phyloP scores from a whole-genome alignment of 495 filamentous ascomycete species.

The Aspergillus heteromorphus region DNA sequence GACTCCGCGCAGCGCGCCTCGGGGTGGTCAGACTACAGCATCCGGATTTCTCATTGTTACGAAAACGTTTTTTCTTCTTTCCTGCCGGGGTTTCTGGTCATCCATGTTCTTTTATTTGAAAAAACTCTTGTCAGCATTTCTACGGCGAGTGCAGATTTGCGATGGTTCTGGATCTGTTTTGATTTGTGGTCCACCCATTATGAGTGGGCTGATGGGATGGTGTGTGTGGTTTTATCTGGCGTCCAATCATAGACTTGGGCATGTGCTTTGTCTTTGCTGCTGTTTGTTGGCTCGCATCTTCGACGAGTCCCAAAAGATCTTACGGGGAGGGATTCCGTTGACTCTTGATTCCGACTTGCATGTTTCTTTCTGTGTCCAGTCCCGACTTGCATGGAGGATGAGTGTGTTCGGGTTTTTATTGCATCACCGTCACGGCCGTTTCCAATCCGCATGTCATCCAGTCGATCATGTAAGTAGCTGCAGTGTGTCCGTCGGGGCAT shows the following conservation, averaged over 20 bases:
- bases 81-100: slow-evolving; percentile 15
- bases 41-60: slow-evolving; percentile 9
- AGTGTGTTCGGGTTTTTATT: slow-evolving; percentile 13
- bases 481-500: slow-evolving; percentile 18
- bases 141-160: slow-evolving; percentile 27
- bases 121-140: slow-evolving; percentile 30
- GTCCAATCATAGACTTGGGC: slow-evolving; percentile 46
- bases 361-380: slow-evolving; percentile 6
- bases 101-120: slow-evolving; percentile 19
- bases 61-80: slow-evolving; percentile 21
- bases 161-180: slow-evolving; percentile 27
- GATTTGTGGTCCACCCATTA: slow-evolving; percentile 26
- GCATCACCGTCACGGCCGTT: slow-evolving; percentile 19
- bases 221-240: slow-evolving; percentile 40
- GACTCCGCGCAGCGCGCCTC: slow-evolving; percentile 1
- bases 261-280: slow-evolving; percentile 35
- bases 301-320: slow-evolving; percentile 12
- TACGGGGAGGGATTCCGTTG: slow-evolving; percentile 26
- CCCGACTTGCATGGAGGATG: slow-evolving; percentile 10
- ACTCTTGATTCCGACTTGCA: slow-evolving; percentile 16
- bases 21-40: slow-evolving; percentile 1
- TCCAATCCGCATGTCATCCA: slow-evolving; percentile 12
- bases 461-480: slow-evolving; percentile 21
- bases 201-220: slow-evolving; percentile 35
- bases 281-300: slow-evolving; percentile 13